Evolutionary conservation across 495 filamentous ascomycete genomes (phyloP).

Genomic region (Articulospora tetracladia): DNA sequence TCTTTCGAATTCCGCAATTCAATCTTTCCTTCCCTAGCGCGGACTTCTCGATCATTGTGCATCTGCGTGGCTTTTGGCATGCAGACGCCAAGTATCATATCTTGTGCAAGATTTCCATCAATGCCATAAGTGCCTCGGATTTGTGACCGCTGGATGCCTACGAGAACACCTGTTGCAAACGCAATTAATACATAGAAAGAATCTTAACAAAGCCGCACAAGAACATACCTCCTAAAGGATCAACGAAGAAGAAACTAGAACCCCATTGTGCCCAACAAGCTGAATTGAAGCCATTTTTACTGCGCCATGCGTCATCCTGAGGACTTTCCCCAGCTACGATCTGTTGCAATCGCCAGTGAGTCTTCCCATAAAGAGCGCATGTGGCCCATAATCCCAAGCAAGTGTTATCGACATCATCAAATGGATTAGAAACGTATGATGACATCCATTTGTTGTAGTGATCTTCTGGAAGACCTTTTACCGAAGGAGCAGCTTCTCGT

Average conservation of each 20-base stretch:
- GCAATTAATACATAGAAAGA: neutral
- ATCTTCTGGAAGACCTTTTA: neutral
- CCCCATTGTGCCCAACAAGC: constrained; percentile 9
- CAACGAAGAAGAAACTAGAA: neutral
- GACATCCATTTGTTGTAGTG: constrained; percentile 20
- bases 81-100: constrained; percentile 14
- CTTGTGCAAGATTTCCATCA: constrained; percentile 13
- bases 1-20: neutral
- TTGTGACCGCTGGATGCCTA: constrained; percentile 15
- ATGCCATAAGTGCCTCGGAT: constrained; percentile 26
- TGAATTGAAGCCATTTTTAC: constrained; percentile 5
- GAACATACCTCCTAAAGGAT: neutral
- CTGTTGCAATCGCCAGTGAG: constrained; percentile 22
- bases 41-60: constrained; percentile 27
- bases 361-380: constrained; percentile 26
- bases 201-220: neutral
- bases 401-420: constrained; percentile 17
- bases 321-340: constrained; percentile 12
- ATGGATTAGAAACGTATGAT: constrained; percentile 16
- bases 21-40: constrained; percentile 20
- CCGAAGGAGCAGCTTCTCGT: neutral
- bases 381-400: constrained; percentile 22
- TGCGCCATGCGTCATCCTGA: neutral
- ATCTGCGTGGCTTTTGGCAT: constrained; percentile 13
- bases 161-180: constrained; percentile 7